These are phyloP conservation scores for Verticillium zaregamsianum DNA, from an alignment of 2,329 filamentous ascomycete species.

Conservation along the genomic window DNA sequence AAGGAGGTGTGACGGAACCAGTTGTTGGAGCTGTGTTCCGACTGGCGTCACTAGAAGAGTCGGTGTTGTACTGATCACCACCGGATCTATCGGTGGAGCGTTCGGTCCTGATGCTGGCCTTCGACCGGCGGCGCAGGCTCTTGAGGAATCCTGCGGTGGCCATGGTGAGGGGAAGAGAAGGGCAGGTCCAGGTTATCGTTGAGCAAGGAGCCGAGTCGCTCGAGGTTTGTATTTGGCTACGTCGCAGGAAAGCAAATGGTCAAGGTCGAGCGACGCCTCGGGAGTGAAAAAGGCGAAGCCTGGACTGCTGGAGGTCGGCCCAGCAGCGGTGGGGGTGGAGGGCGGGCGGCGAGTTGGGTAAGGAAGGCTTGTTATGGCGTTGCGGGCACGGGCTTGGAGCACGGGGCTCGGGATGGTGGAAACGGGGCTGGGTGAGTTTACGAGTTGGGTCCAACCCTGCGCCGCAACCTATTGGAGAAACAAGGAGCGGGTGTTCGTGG, in stretches of 20 bases:
- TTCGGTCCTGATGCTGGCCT: slow-evolving; percentile 66
- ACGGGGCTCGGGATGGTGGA: not conserved
- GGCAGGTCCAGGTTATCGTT: too few relatives aligned
- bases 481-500: not conserved
- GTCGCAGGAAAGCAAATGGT: not conserved
- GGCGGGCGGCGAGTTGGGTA: not conserved
- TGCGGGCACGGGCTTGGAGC: not conserved
- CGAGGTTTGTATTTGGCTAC: not conserved
- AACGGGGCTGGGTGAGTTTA: not conserved
- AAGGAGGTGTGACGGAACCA: slow-evolving; percentile 71
- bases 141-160: slow-evolving; percentile 63
- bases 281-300: not conserved
- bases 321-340: not conserved
- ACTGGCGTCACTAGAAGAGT: slow-evolving; percentile 58
- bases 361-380: not conserved
- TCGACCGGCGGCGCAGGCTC: slow-evolving; percentile 72
- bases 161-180: not conserved
- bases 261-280: not conserved
- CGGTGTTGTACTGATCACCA: slow-evolving; percentile 19
- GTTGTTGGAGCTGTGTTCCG: slow-evolving; percentile 60
- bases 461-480: not conserved
- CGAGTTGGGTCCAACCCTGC: not conserved
- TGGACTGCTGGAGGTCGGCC: not conserved
- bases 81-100: slow-evolving; percentile 38
- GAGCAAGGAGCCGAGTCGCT: not conserved